phyloP scores from a whole-genome alignment of 441 rosid species.

The Capsella rubella region DNA sequence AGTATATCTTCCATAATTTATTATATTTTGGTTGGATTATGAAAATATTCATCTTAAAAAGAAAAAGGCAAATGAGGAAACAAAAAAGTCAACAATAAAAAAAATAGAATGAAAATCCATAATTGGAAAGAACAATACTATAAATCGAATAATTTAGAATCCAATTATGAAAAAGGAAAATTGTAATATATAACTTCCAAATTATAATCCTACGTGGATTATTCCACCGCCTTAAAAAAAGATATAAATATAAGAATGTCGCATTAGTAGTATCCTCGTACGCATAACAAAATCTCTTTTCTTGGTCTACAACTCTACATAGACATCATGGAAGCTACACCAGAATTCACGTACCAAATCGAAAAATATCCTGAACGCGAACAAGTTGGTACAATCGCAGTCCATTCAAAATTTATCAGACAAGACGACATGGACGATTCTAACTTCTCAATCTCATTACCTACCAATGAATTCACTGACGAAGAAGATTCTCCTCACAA shows the following conservation, averaged over 20 bases:
- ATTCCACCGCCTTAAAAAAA: background rate
- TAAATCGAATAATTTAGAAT: background rate
- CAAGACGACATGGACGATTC: slow-evolving; percentile 5
- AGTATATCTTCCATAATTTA: background rate
- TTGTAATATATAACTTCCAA: background rate
- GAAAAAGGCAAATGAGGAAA: background rate
- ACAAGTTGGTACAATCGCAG: background rate
- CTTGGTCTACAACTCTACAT: background rate
- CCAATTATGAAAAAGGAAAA: background rate
- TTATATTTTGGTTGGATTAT: background rate
- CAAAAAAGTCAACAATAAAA: background rate
- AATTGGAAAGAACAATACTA: background rate
- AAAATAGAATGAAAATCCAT: background rate
- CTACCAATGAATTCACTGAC: slow-evolving; percentile 9
- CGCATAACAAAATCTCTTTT: background rate
- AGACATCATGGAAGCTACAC: slow-evolving; percentile 25
- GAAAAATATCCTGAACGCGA: background rate
- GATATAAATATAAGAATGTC: slow-evolving; percentile 13
- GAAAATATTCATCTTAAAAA: background rate
- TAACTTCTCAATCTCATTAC: slow-evolving; percentile 12
- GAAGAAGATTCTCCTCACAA: background rate
- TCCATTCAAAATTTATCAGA: background rate
- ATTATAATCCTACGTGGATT: background rate
- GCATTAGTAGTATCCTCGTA: background rate
- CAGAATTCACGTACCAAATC: background rate